Base-by-base conservation (phyloP, 805 yeast genomes). In the Candida tibetensis region DNA sequence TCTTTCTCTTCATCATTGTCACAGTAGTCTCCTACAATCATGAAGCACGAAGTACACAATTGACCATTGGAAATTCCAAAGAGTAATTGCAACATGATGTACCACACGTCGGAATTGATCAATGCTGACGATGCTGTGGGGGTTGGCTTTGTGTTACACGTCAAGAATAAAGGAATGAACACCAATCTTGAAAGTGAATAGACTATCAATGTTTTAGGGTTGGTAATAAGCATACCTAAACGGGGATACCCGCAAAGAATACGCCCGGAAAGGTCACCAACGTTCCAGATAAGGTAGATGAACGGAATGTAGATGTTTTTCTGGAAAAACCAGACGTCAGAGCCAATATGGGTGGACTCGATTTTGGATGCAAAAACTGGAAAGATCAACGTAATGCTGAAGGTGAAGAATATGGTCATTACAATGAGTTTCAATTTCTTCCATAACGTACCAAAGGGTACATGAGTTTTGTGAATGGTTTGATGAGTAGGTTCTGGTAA, bases 51-150 rank as follows among this genome's bases (percentile, higher is more conserved):
- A 5, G 95, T 82, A 36, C 85, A 74, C 19, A 85, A 68, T 49
- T 89, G 95, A 2, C 99, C 99, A 53, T 86, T 89, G 4, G 95
- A 79, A 30, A 87, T 51, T 0, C 99, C 99, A 66, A 87, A 93
- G 4, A 76, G 34, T 38, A 88, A 76, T 59, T 89, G 96, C 27
- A 86, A 54, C 2, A 74, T 8, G 34, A 87, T 60, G 59, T 93
- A 91, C 59, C 81, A 65, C 5, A 74, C 13, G 52, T 89, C 96
- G 2, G 85, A 77, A 29, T 67, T 57, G 10, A 77, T 53, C 3
- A 66, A 29, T 2, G 76, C 73, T 9, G 68, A 66, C 17, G 60
- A 53, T n/a, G 42, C 37, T 3, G 49, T 48, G 1, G 58, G 44
- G 30, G 42, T 45, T 2, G 71, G 69, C 38, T 72, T 68, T 42